phyloP scores from a whole-genome alignment of 805 yeast species.

The Kluyveromyces aestuarii region DNA sequence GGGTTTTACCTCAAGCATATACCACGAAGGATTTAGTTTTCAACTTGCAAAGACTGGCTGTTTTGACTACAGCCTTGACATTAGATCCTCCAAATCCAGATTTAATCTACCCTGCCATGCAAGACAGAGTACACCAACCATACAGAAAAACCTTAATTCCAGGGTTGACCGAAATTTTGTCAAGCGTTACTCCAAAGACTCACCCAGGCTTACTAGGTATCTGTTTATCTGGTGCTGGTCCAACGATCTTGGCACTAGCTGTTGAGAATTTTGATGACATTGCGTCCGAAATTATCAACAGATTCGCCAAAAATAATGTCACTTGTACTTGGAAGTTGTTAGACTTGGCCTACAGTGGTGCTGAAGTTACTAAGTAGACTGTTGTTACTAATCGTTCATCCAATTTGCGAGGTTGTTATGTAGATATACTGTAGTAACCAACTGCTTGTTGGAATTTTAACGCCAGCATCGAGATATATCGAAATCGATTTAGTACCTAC shows the following conservation, averaged over 20 bases:
- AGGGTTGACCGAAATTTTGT: conserved; percentile 74
- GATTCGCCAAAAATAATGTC: conserved; percentile 60
- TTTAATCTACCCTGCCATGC: conserved; percentile 89
- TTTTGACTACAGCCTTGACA: conserved; percentile 87
- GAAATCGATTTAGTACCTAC: too few relatives aligned
- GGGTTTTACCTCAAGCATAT: conserved; percentile 78
- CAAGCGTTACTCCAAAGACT: conserved; percentile 68
- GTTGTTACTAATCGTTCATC: too few relatives aligned
- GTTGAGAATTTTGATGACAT: conserved; percentile 79
- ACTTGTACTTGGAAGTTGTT: conserved; percentile 75
- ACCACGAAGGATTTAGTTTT: conserved; percentile 76
- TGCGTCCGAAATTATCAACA: conserved; percentile 62
- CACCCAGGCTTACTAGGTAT: conserved; percentile 87
- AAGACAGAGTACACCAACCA: conserved; percentile 95
- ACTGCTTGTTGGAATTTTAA: too few relatives aligned
- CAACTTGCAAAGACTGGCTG: conserved; percentile 88
- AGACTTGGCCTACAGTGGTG: conserved; percentile 84
- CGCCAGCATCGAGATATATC: too few relatives aligned
- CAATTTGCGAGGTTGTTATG: too few relatives aligned
- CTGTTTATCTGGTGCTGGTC: conserved; percentile 96
- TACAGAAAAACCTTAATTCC: conserved; percentile 88
- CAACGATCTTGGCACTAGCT: conserved; percentile 90
- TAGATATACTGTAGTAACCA: too few relatives aligned
- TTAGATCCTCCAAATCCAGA: conserved; percentile 72
- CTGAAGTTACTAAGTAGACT: conserved; percentile 34